A percentile compares a stretch with the other conserved stretches of the same genome.
Conservation (phyloP, 2,329 filamentous ascomycete genomes). For the Taxawa tesnikishii region DNA sequence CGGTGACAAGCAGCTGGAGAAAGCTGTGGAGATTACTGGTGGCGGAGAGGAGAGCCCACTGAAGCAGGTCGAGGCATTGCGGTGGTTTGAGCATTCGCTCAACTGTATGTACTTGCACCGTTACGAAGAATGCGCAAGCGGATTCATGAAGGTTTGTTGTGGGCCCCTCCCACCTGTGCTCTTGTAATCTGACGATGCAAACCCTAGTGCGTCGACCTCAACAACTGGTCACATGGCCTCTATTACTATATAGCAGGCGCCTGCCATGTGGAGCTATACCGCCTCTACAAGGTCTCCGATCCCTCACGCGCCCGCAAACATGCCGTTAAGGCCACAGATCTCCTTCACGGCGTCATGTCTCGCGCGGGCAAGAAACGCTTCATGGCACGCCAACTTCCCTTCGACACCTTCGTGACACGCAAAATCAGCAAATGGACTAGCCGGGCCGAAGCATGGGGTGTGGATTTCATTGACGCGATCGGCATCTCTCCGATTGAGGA, state of each 20-base stretch:
- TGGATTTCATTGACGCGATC: constrained; percentile 66
- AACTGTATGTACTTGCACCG: constrained; percentile 67
- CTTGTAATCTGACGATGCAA: neutral
- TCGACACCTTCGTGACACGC: constrained; percentile 72
- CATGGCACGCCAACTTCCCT: constrained; percentile 78
- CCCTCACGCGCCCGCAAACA: constrained; percentile 34
- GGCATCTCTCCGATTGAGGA: constrained; percentile 73
- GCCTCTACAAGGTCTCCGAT: constrained; percentile 38
- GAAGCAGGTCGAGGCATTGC: constrained; percentile 77
- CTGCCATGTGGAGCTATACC: constrained; percentile 71
- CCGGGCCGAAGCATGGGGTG: constrained; percentile 52
- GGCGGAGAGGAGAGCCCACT: constrained; percentile 47
- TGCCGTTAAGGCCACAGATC: constrained; percentile 46
- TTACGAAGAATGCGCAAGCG: constrained; percentile 60
- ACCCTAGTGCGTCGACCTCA: constrained; percentile 63
- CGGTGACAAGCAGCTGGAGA: constrained; percentile 52
- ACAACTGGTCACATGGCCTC: constrained; percentile 80
- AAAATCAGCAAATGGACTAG: constrained; percentile 85
- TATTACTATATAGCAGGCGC: constrained; percentile 82
- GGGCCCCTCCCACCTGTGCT: no score
- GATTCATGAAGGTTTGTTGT: constrained; percentile 50
- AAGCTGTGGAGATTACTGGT: constrained; percentile 49
- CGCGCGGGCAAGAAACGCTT: constrained; percentile 78
- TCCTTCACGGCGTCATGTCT: constrained; percentile 58
- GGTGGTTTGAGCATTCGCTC: constrained; percentile 73